A percentile compares a stretch with the other conserved stretches of the same genome.
These are phyloP conservation scores for Macrophomina pseudophaseolina DNA, from an alignment of 2,329 filamentous ascomycete genomes.

Conservation along the genomic window DNA sequence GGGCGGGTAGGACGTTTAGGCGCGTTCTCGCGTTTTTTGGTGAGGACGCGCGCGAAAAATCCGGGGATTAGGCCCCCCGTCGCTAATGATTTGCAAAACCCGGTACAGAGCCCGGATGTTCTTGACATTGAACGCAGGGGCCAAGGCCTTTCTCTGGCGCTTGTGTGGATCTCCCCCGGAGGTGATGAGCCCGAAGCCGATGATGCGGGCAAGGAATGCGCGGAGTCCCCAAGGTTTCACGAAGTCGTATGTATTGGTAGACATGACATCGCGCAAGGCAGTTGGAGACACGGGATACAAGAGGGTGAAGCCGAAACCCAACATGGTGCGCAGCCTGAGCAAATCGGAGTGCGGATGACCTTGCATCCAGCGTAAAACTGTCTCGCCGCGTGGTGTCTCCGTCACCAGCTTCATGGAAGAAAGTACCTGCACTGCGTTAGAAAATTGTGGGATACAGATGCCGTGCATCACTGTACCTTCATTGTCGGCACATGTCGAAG, in stretches of 20 bases:
- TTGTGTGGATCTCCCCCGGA: constrained; percentile 51
- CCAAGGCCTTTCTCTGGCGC: constrained; percentile 67
- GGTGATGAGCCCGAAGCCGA: constrained; percentile 52
- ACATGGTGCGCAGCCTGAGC: background rate
- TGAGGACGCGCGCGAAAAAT: too few species aligned
- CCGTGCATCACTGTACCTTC: background rate
- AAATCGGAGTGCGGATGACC: background rate
- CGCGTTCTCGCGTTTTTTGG: too few species aligned
- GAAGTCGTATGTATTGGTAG: constrained; percentile 54
- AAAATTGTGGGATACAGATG: background rate
- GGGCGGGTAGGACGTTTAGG: too few species aligned
- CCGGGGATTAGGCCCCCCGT: too few species aligned
- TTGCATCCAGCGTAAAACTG: background rate
- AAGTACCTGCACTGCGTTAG: background rate
- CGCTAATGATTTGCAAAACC: too few species aligned
- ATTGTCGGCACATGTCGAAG: background rate
- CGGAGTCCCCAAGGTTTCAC: constrained; percentile 48
- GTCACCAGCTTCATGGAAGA: background rate
- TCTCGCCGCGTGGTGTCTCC: background rate
- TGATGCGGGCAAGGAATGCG: constrained; percentile 47
- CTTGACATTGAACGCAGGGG: constrained; percentile 77
- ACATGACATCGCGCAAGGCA: constrained; percentile 40
- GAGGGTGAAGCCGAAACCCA: background rate
- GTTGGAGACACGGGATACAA: constrained; percentile 34
- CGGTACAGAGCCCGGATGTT: constrained; percentile 80